These are phyloP conservation scores for Serendipita sp. DNA, from an alignment of 768 basidiomycete genomes.

Conservation along the genomic window DNA sequence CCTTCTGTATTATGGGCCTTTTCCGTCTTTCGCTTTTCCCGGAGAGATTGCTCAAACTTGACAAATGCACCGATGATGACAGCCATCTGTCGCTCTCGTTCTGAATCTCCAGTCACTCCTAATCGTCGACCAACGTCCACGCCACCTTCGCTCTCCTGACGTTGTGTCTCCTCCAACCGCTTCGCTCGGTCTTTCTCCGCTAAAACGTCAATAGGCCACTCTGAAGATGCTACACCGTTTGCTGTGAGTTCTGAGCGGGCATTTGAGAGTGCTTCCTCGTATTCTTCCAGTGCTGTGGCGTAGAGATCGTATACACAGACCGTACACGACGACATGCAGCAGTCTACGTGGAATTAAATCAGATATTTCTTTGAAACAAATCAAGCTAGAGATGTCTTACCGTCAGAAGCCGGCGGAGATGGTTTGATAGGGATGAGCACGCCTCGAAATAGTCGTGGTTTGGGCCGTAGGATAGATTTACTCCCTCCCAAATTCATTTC, in stretches of 20 bases:
- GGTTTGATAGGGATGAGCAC: slow-evolving; percentile 1
- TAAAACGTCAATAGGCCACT: slow-evolving; percentile 44
- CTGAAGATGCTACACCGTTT: slow-evolving; percentile 31
- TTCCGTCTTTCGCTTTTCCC: background rate
- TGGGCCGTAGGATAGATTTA: slow-evolving; percentile 2
- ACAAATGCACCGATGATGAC: slow-evolving; percentile 2
- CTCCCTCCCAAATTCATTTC: background rate
- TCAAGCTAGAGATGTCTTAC: background rate
- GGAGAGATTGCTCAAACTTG: background rate
- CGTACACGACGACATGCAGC: slow-evolving; percentile 32
- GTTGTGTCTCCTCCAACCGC: background rate
- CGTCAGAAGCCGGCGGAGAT: background rate
- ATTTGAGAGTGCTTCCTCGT: slow-evolving; percentile 35
- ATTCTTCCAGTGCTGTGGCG: slow-evolving; percentile 50
- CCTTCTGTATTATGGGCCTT: background rate
- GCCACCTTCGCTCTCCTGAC: background rate
- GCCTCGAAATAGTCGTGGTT: background rate
- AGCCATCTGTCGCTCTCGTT: slow-evolving; percentile 3
- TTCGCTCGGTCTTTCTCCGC: background rate
- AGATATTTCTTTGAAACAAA: background rate
- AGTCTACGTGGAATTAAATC: background rate
- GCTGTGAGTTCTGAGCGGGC: slow-evolving; percentile 35
- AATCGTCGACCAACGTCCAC: background rate
- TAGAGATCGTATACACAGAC: slow-evolving; percentile 85
- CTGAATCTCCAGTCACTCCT: background rate